Evolutionary conservation across 1,284 basidiomycete genomes (phyloP).

Genomic region (Lignosus rhinocerotis): DNA sequence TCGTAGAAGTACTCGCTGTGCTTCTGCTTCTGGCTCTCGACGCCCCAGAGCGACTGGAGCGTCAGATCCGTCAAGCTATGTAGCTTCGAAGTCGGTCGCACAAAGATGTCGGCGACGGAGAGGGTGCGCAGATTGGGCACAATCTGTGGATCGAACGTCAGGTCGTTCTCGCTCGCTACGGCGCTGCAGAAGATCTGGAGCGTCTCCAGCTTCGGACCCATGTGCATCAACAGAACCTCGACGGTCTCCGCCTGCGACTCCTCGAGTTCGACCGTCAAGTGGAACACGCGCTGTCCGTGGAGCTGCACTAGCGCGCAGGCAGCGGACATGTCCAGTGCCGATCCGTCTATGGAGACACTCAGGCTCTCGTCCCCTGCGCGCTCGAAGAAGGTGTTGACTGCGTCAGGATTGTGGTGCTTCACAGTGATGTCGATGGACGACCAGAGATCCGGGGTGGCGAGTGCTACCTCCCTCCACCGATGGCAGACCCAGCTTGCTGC

Average conservation of each 20-base stretch:
- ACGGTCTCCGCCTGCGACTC: conserved; percentile 1
- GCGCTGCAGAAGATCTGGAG: conserved; percentile 1
- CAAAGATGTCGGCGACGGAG: background rate
- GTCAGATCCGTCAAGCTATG: background rate
- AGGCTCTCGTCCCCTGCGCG: background rate
- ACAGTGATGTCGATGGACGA: conserved; percentile 5
- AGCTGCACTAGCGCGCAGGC: conserved; percentile 6
- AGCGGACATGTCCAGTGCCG: conserved; percentile 1
- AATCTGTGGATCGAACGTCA: background rate
- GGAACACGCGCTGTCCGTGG: background rate
- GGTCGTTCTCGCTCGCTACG: background rate
- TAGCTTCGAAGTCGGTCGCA: background rate
- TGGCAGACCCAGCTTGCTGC: conserved; percentile 5
- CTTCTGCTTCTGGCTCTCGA: background rate
- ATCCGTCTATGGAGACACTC: conserved; percentile 1
- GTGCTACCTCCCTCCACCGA: conserved; percentile 7
- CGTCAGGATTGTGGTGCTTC: conserved; percentile 2
- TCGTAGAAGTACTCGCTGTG: background rate
- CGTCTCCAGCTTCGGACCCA: background rate
- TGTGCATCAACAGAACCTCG: background rate
- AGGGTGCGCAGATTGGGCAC: conserved; percentile 1
- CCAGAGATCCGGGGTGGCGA: conserved; percentile 7
- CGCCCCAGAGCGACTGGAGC: background rate
- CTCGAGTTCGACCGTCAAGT: background rate
- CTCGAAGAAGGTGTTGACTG: conserved; percentile 3